Evolutionary conservation across 2,329 filamentous ascomycete species (phyloP), one percentile per base, ranked within the genome.

Genomic region (Diplodia mutila): DNA sequence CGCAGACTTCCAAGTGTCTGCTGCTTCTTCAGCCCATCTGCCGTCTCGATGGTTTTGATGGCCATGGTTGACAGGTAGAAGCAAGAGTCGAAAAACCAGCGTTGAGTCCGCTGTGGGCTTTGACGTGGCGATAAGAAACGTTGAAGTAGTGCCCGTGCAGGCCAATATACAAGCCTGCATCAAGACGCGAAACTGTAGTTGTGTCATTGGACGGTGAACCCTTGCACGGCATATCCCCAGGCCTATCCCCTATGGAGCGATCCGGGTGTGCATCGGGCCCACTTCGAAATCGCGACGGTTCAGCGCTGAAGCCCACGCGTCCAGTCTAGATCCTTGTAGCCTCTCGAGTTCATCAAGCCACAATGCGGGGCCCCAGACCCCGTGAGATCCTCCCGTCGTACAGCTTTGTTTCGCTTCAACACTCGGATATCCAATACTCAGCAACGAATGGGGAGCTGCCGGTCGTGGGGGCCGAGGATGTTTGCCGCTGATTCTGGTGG

Each of bases 1-100:
- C 61, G 65, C 46, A 69, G 37, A 39, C 64, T 61, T 6, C 69
- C 69, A 14, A 69, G 57, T n/a, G 63, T 70, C 18, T 66, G 52
- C 12, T 55, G 9, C 59, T 70, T 69, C 37, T n/a, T 52, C 32
- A 51, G 4, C 11, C 68, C 67, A n/a, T 49, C 49, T 25, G 51
- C 55, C n/a, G 61, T 46, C 16, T 69, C 67, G 21, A 66, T 9
- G 1, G 61, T 68, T 37, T 68, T 69, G 59, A 65, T 23, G 8
- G 52, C 55, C 68, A 66, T 68, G 64, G 14, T 21, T 59, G n/a
- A n/a, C n/a, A n/a, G n/a, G 18, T n/a, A 9, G 18, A n/a, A n/a
- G n/a, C 21, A 42, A 25, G 55, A 61, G 57, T 25, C 9, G 27
- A 16, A 34, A 42, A 16, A 27, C 21, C n/a, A 25, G 57, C 32